Percentiles rank a stretch among this genome's conserved stretches.
Evolutionary conservation across 1,139 yeast species (phyloP).

Genomic region (Sugiyamaella paludigena): DNA sequence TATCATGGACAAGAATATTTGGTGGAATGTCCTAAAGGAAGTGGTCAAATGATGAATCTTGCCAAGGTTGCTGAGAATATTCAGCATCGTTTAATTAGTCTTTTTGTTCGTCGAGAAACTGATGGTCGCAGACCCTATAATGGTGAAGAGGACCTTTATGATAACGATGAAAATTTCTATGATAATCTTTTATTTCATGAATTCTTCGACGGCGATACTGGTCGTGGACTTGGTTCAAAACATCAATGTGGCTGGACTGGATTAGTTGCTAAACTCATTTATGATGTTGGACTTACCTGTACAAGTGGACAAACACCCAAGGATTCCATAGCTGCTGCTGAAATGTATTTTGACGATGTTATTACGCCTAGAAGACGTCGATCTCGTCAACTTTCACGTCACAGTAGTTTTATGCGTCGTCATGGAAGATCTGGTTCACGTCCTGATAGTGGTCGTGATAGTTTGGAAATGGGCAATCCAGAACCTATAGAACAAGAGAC

Average conservation of each 20-base stretch:
- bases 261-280: constrained; percentile 87
- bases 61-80: constrained; percentile 93
- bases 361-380: constrained; percentile 17
- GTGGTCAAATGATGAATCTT: constrained; percentile 69
- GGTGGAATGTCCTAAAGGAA: constrained; percentile 88
- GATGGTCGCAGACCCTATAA: constrained; percentile 76
- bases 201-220: constrained; percentile 93
- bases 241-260: constrained; percentile 99
- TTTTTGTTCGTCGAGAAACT: constrained; percentile 68
- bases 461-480: constrained; percentile 2
- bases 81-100: constrained; percentile 79
- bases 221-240: constrained; percentile 91
- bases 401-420: constrained; percentile 15
- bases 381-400: constrained; percentile 17
- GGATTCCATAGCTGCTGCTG: constrained; percentile 40
- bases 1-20: constrained; percentile 86
- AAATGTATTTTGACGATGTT: constrained; percentile 41
- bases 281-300: constrained; percentile 74
- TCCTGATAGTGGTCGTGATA: constrained; percentile 9
- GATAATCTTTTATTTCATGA: constrained; percentile 83
- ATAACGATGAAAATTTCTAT: constrained; percentile 69
- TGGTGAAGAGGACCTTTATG: constrained; percentile 59
- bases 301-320: constrained; percentile 32
- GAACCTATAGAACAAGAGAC: background rate
- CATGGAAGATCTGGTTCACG: constrained; percentile 9